Evolutionary conservation across 805 yeast species (phyloP), one percentile per base, ranked within the genome.

Genomic region (Schizosaccharomyces octosporus): DNA sequence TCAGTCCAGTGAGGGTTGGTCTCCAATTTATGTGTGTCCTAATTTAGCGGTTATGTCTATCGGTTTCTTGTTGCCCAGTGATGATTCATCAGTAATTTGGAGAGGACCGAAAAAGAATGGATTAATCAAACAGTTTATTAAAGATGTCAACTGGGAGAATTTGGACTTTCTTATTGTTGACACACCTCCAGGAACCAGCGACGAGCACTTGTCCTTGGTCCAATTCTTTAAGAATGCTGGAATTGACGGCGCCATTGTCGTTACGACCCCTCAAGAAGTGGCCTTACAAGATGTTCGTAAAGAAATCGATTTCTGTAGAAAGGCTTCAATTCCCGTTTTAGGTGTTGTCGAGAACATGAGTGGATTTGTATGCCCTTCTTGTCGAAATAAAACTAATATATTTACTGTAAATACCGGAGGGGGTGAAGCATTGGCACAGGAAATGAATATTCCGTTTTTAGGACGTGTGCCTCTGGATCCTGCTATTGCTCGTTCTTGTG

Each of bases 181-280:
- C 68, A 93, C 99, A 0, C 99, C 98, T 0, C 99, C 99, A 0
- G 98, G 99, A 0, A 93, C 99, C 0, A 84, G 95, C 0, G 99
- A 93, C 72, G 99, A 93, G 70, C 99, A 93, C 72, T 77, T 93
- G 54, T 83, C 95, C 6, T 89, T 93, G 41, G 86, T 89, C 41
- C 82, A 85, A 61, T 89, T 86, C 68, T 74, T 93, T 78, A 85
- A 86, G 67, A 95, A 87, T 43, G 81, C 84, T 4, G 96, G 96
- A 0, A 82, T 93, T 1, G 97, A 90, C 69, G 99, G 99, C 0
- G 98, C 98, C 0, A 75, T 93, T 39, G 78, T 93, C 2, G 93
- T 93, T 43, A 90, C 98, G 0, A 93, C 98, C 0, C 98, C 99
- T 0, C 99, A 93, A 72, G 99, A 93, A 70, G 97, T 90, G 24